A percentile compares a stretch with the other conserved stretches of the same genome.
Conservation (phyloP, 163 green algal species). For the Trebouxiophyceae sp. region DNA sequence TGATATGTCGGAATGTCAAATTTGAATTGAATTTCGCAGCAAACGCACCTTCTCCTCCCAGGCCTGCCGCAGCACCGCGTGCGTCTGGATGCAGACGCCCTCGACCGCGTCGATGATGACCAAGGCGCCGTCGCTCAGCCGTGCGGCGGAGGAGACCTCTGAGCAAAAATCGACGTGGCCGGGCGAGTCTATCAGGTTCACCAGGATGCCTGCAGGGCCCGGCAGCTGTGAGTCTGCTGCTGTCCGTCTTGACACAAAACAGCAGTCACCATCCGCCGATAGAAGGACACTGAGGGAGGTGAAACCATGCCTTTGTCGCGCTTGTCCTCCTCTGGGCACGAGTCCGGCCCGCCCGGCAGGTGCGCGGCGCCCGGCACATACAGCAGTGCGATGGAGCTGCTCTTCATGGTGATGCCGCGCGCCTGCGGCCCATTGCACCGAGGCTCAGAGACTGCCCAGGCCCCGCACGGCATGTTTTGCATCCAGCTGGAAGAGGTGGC, state of each 20-base stretch:
- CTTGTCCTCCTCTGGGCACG: conserved; percentile 21
- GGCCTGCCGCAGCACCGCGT: conserved; percentile 90
- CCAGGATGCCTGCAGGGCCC: conserved; percentile 50
- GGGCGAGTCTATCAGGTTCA: conserved; percentile 98
- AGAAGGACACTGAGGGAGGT: neutral
- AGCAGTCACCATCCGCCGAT: no score
- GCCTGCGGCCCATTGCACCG: conserved; percentile 35
- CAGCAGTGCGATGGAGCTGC: conserved; percentile 83
- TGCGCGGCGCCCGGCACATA: conserved; percentile 55
- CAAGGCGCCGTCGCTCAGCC: conserved; percentile 87
- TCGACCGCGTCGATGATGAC: conserved; percentile 95
- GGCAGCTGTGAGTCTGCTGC: neutral
- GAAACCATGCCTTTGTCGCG: conserved; percentile 13
- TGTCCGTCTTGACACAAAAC: neutral
- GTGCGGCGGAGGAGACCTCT: conserved; percentile 88
- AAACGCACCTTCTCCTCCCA: conserved; percentile 78
- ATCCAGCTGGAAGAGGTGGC: neutral
- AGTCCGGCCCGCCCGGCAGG: conserved; percentile 21
- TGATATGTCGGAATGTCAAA: no score
- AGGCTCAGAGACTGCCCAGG: no score
- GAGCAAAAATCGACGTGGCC: conserved; percentile 98
- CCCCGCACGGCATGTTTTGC: no score
- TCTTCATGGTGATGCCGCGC: conserved; percentile 98
- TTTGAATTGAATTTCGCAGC: neutral
- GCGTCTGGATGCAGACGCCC: conserved; percentile 98